Evolutionary conservation across 495 filamentous ascomycete species (phyloP), one percentile per base, ranked within the genome.

Genomic region (Paragyromitra xinjiangensis): DNA sequence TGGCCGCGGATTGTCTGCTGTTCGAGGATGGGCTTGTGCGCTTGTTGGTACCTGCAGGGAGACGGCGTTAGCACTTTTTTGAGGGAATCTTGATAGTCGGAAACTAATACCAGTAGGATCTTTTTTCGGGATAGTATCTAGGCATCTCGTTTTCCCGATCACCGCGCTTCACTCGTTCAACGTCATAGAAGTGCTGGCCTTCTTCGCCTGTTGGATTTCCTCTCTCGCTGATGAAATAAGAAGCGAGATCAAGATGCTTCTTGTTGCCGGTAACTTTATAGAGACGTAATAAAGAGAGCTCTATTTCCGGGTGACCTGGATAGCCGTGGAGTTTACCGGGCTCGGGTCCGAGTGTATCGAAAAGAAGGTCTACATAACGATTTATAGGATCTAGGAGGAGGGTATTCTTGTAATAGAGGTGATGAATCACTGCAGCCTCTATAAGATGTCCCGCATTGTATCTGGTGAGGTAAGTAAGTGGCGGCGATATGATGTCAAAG

Each of bases 371-470:
- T 6, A 89, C 86, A 74, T 89, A 89, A 66, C 86, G 87, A 34
- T 87, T 71, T 22, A 90, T 85, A 3, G 88, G 86, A 4, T 85
- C 84, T 16, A 90, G 77, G 37, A 90, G 77, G 24, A 84, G 76
- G 70, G 86, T 83, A 75, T 89, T 88, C 37, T 85, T 83, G 69
- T 87, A 89, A 53, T 84, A 83, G 22, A 84, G 80, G 40, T 85
- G 79, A 65, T 91, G 88, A 0, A 88, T 87, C 6, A 90, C 78
- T 9, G 88, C 88, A 1, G 85, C 89, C 83, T 90, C 89, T 40
- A 89, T 89, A 19, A 91, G 80, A 78, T 91, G 89, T 0, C 88
- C 89, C 11, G 87, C 86, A 73, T 88, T 88, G 73, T 89, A 89
- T 63, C 88, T 89, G 50, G 65, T 8, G 22, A 14, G 8, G 0